These are phyloP conservation scores for Vicia sativa DNA, from an alignment of 306 rosid genomes.

Conservation along the genomic window DNA sequence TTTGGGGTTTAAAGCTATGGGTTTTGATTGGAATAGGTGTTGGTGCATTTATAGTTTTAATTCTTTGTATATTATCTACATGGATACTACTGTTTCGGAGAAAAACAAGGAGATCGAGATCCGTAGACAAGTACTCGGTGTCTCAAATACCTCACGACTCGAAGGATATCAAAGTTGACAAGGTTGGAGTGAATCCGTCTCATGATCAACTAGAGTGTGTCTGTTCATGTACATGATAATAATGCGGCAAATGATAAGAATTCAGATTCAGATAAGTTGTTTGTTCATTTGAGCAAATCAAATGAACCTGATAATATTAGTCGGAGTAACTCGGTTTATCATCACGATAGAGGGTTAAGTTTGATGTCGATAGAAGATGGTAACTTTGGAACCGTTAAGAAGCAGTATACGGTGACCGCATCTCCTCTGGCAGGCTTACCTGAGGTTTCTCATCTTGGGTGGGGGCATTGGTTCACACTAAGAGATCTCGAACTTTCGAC, in stretches of 20 bases:
- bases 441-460: constrained; percentile 91
- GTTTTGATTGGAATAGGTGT: constrained; percentile 82
- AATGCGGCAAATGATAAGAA: constrained; percentile 65
- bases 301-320: constrained; percentile 72
- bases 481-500: constrained; percentile 90
- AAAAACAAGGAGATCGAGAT: constrained; percentile 74
- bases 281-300: constrained; percentile 73
- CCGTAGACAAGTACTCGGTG: constrained; percentile 57
- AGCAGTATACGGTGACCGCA: constrained; percentile 66
- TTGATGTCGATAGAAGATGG: constrained; percentile 87
- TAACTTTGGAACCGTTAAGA: constrained; percentile 67
- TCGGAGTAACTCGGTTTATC: constrained; percentile 84
- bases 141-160: constrained; percentile 82
- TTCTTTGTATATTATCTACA: constrained; percentile 71
- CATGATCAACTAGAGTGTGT: constrained; percentile 59
- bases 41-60: constrained; percentile 74
- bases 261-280: constrained; percentile 70
- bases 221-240: constrained; percentile 55
- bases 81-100: constrained; percentile 82
- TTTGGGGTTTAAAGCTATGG: constrained; percentile 82
- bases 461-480: constrained; percentile 99
- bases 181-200: constrained; percentile 63
- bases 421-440: constrained; percentile 92
- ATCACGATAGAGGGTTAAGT: constrained; percentile 75
- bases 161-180: constrained; percentile 84